Conservation (phyloP, 2,329 filamentous ascomycete genomes). For the Alternaria alternata region DNA sequence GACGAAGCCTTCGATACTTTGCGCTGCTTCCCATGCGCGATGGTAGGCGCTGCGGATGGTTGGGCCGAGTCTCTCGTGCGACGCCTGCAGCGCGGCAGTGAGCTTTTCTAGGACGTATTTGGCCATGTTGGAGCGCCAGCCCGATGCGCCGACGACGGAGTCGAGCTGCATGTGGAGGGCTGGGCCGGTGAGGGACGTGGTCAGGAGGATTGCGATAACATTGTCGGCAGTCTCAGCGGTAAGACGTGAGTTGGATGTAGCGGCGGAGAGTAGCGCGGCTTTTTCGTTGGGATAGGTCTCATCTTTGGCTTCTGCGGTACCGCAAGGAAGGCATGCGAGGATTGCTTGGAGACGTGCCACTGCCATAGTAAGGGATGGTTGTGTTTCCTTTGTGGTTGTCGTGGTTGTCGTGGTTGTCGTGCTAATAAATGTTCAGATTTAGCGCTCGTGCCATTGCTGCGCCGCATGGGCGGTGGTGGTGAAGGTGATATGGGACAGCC, state of each 20-base stretch:
- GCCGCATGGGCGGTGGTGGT: conserved; percentile 4
- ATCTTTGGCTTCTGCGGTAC: not conserved
- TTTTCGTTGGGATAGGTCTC: conserved; percentile 20
- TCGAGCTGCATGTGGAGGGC: conserved; percentile 34
- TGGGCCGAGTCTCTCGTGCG: conserved; percentile 33
- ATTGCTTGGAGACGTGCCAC: conserved; percentile 20
- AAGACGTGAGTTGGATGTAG: conserved; percentile 3
- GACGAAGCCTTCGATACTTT: conserved; percentile 37
- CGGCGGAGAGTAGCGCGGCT: conserved; percentile 7
- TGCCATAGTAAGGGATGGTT: conserved; percentile 11
- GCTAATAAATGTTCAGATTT: conserved; percentile 5
- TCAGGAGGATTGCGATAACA: conserved; percentile 28
- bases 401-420: not conserved
- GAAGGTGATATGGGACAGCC: not conserved
- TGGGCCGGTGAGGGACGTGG: conserved; percentile 23
- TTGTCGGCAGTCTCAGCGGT: conserved; percentile 26
- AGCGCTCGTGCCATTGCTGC: conserved; percentile 16
- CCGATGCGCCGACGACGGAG: conserved; percentile 29
- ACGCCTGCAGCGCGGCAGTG: conserved; percentile 29
- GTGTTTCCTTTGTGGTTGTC: not conserved
- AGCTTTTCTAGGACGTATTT: conserved; percentile 40
- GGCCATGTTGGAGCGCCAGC: conserved; percentile 45
- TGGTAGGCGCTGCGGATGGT: conserved; percentile 35
- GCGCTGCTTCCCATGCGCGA: conserved; percentile 31
- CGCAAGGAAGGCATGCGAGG: conserved; percentile 22